Evolutionary conservation across 768 basidiomycete genomes (phyloP), one percentile per base, ranked within the genome.

Genomic region (Boletus coccyginus): DNA sequence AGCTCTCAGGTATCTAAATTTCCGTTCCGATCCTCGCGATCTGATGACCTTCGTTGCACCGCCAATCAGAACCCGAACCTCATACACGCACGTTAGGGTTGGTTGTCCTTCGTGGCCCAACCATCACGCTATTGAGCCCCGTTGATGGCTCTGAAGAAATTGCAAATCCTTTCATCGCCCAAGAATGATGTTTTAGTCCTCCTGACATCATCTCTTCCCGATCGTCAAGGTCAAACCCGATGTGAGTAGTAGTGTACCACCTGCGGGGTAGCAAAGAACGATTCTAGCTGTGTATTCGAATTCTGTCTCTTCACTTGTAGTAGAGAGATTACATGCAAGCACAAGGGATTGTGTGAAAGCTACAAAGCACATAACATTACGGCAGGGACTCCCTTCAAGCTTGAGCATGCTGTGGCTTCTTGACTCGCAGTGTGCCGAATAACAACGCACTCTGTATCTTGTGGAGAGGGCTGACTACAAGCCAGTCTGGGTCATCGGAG

Each of bases 111-210:
- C 82, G 96, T 44, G 96, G 96, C 12, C 95, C 96, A 1, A 96
- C 95, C 55, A 88, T 98, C 67, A 95, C 93, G 0, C 81, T 98
- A 8, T 79, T 98, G 56, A 94, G 92, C 67, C 96, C 96, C 3
- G 90, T 94, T 13, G 96, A 98, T 62, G 96, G 96, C 53, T 94
- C 85, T 54, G 94, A 95, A 71, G 93, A 95, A 71, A 95, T 96
- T 53, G 86, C 88, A 14, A 95, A 96, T 71, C 93, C 93, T 3
- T 96, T 96, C 77, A 62, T 82, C 48, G 77, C 81, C 5, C 86
- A 87, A 67, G 90, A 92, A 65, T 87, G 51, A 4, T 32, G 13
- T 19, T 9, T 21, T 2, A 7, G 3, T 27, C 31, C 11, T 7
- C 33, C 10, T 19, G 19, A 48, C 21, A 14, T 31, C 51, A 38